Evolutionary conservation across 768 basidiomycete species (phyloP), one percentile per base, ranked within the genome.

Genomic region (Pisolithus sp.): DNA sequence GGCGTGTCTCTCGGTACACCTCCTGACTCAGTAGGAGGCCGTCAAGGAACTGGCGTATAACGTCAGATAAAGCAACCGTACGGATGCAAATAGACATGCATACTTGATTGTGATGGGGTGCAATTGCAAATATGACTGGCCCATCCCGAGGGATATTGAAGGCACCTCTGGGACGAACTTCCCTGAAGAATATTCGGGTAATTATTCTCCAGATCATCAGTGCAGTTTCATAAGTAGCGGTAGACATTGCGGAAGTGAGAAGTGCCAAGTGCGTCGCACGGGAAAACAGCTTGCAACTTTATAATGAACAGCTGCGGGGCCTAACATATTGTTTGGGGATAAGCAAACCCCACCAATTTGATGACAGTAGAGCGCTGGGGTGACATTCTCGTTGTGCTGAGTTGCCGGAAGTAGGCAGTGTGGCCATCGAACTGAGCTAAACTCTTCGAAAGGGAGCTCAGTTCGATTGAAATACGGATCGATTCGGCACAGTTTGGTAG

Each of bases 161-260:
- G 34, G 93, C 89, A 48, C 95, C 90, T 68, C 95, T 77, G 3
- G 93, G 90, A 53, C 95, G 79, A 60, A 97, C 85, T 72, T 97
- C 95, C 58, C 95, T 76, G 74, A 98, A 97, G 78, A 98, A 97
- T 59, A 98, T 83, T 69, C 89, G 89, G 57, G 89, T 90, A 52
- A 95, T 78, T 2, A 78, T 73, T 52, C 86, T 73, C 90, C 89
- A 95, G 70, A 95, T 91, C 43, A 88, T 65, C 68, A 95, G 82
- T 36, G 83, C 82, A 24, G 81, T 74, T 64, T 93, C 87, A 65
- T 93, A 93, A 57, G 72, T 57, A 26, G 61, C 50, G 34, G 42
- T 36, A 43, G 63, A 58, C 63, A 67, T 66, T 28, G 57, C 51
- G 42, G 21, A 15, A 34, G 12, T 34, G 12, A 12, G 2, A 15